These are phyloP conservation scores for Kwoniella pini DNA, from an alignment of 768 basidiomycete genomes.

Conservation along the genomic window DNA sequence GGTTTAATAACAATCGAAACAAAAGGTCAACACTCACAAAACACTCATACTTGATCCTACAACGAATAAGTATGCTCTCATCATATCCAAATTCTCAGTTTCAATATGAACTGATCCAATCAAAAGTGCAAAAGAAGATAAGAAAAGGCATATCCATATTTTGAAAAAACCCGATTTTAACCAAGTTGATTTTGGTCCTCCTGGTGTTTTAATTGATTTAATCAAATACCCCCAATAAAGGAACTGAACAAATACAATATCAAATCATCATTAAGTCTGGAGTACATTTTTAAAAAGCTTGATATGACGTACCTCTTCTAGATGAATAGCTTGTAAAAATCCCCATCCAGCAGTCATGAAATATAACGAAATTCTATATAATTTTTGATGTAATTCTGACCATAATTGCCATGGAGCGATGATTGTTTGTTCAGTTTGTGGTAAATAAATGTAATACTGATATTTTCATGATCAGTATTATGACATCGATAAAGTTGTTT, in stretches of 20 bases:
- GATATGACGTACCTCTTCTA: constrained; percentile 41
- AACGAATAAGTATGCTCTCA: constrained; percentile 36
- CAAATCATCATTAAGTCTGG: too few relatives aligned
- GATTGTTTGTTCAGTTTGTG: constrained; percentile 17
- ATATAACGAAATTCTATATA: constrained; percentile 20
- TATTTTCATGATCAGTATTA: background rate
- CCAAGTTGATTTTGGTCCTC: constrained; percentile 30
- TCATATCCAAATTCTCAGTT: constrained; percentile 35
- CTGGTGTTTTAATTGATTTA: constrained; percentile 28
- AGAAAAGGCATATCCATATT: constrained; percentile 24
- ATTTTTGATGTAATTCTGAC: constrained; percentile 17
- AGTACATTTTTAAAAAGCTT: too few relatives aligned
- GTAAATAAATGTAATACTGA: constrained; percentile 37
- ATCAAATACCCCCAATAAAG: constrained; percentile 44
- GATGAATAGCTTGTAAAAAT: constrained; percentile 35
- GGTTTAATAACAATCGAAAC: too few relatives aligned
- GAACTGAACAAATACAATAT: constrained; percentile 20
- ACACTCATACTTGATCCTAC: constrained; percentile 24
- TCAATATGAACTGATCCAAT: constrained; percentile 34
- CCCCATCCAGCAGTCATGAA: constrained; percentile 35
- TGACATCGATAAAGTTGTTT: too few relatives aligned
- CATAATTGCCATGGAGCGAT: constrained; percentile 36
- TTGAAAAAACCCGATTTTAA: constrained; percentile 33
- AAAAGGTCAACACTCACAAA: too few relatives aligned
- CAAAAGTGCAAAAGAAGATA: constrained; percentile 23